These are phyloP conservation scores for Verticillium tricorpus DNA, from an alignment of 2,329 filamentous ascomycete species.

Conservation along the genomic window DNA sequence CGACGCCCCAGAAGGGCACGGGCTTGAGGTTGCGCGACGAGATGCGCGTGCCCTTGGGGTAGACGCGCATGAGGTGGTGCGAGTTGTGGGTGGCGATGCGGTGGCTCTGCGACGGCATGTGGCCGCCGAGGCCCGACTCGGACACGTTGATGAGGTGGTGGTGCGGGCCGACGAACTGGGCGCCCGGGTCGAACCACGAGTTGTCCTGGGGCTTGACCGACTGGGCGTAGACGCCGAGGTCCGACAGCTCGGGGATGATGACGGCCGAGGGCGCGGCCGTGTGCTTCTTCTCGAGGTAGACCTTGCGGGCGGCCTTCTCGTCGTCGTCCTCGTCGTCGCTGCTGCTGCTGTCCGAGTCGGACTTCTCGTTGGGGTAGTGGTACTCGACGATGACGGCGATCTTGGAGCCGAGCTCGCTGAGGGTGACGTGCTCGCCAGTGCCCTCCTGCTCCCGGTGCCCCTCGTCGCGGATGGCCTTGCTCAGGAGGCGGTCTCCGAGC, in stretches of 20 bases:
- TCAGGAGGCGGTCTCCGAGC: conserved; percentile 56
- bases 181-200: conserved; percentile 55
- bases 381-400: conserved; percentile 66
- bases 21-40: conserved; percentile 60
- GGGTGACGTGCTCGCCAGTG: conserved; percentile 46
- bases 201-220: conserved; percentile 63
- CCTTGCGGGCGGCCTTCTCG: conserved; percentile 40
- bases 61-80: conserved; percentile 65
- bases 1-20: conserved; percentile 60
- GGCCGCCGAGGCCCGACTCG: conserved; percentile 50
- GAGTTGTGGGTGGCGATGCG: conserved; percentile 58
- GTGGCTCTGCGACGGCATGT: conserved; percentile 41
- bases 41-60: conserved; percentile 65
- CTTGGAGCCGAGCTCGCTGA: conserved; percentile 57
- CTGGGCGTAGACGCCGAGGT: conserved; percentile 64
- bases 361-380: conserved; percentile 50
- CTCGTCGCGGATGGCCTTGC: conserved; percentile 50
- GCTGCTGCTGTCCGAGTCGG: conserved; percentile 24
- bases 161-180: conserved; percentile 52
- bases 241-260: conserved; percentile 62
- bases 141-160: conserved; percentile 68
- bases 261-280: conserved; percentile 38
- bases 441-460: conserved; percentile 51
- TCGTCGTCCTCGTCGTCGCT: conserved; percentile 32
- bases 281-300: conserved; percentile 49